Percentiles rank a stretch among this genome's conserved stretches.
phyloP scores from a whole-genome alignment of 306 rosid species.

The Fragaria iinumae region DNA sequence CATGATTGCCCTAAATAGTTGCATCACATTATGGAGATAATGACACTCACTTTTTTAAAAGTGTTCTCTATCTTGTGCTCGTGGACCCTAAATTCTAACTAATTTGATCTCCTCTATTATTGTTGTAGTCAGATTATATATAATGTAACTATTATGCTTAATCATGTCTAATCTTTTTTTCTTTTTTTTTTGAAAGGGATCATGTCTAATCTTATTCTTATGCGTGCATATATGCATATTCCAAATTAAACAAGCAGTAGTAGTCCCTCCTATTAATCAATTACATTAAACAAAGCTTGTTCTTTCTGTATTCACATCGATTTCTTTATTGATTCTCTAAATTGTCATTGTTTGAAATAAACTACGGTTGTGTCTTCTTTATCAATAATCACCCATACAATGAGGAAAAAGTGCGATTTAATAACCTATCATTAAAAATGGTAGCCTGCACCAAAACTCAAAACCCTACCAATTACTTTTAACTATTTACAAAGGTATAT shows the following conservation, averaged over 20 bases:
- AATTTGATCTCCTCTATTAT: neutral
- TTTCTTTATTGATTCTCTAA: neutral
- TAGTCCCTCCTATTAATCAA: neutral
- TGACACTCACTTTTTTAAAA: conserved; percentile 31
- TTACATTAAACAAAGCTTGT: neutral
- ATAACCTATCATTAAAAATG: neutral
- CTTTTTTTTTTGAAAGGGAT: too few relatives aligned
- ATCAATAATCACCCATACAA: neutral
- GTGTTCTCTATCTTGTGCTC: conserved; percentile 8
- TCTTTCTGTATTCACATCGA: neutral
- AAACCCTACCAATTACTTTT: neutral
- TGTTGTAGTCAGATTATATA: neutral
- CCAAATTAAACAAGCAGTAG: neutral
- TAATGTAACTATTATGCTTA: neutral
- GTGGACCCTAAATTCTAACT: neutral
- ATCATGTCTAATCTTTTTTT: neutral
- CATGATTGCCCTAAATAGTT: conserved; percentile 17
- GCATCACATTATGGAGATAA: conserved; percentile 15
- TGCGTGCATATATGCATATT: neutral
- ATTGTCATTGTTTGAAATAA: neutral
- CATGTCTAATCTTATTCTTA: neutral
- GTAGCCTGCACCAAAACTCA: neutral
- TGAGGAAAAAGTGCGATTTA: neutral
- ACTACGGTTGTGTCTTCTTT: neutral
- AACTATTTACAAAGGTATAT: neutral